Evolutionary conservation across 2,329 filamentous ascomycete genomes (phyloP).

Genomic region (Fusarium subtropicale): DNA sequence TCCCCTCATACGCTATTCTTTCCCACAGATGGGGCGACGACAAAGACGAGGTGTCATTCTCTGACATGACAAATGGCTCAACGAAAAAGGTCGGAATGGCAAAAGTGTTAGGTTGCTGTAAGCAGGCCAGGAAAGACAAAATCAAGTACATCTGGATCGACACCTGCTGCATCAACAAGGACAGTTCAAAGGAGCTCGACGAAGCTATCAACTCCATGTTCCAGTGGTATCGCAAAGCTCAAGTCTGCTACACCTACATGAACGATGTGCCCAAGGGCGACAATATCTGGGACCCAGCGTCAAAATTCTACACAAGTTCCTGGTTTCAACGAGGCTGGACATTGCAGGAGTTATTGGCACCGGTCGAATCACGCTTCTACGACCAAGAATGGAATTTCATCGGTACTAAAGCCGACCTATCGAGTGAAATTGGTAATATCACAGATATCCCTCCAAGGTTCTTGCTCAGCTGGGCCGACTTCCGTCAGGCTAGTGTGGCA

Average conservation of each 20-base stretch:
- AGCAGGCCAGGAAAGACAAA: not conserved
- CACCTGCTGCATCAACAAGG: conserved; percentile 16
- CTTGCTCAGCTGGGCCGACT: conserved; percentile 5
- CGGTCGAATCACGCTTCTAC: not conserved
- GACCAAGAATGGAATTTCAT: not conserved
- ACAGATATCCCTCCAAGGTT: not conserved
- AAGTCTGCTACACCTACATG: conserved; percentile 6
- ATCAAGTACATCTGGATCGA: conserved; percentile 17
- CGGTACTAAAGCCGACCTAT: not conserved
- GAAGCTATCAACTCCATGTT: conserved; percentile 20
- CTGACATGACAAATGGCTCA: not conserved
- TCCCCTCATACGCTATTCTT: conserved; percentile 11
- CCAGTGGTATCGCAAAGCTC: not conserved
- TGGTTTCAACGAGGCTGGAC: conserved; percentile 22
- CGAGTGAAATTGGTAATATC: not conserved
- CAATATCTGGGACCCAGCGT: not conserved
- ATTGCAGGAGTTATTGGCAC: conserved; percentile 4
- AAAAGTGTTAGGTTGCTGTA: not conserved
- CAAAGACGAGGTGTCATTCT: not conserved
- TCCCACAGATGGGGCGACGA: conserved; percentile 13
- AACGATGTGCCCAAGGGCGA: not conserved
- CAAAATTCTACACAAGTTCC: not conserved
- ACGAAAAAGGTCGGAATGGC: not conserved
- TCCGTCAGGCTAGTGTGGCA: conserved; percentile 2
- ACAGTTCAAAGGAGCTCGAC: conserved; percentile 7